Percentiles rank a stretch among this genome's conserved stretches.
Conservation (phyloP, 805 yeast species). For the Spathaspora arborariae region DNA sequence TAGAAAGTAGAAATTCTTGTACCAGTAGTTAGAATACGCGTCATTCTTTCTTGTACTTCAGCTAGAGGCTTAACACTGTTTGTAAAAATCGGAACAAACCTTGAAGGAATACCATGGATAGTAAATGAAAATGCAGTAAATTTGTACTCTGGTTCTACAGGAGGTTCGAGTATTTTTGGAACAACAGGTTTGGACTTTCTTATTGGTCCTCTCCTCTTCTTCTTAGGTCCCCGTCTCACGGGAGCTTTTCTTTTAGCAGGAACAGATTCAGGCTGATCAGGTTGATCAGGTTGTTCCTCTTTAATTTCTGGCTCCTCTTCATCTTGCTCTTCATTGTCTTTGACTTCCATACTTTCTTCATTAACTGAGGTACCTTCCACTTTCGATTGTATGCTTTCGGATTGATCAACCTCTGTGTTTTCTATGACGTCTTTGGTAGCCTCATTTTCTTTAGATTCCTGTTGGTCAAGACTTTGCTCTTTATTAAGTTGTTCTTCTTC, state of each 20-base stretch:
- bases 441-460: constrained; percentile 14
- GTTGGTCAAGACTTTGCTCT: constrained; percentile 4
- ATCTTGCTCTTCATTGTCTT: constrained; percentile 9
- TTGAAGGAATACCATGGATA: constrained; percentile 60
- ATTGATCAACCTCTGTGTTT: constrained; percentile 5
- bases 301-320: constrained; percentile 9
- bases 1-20: constrained; percentile 56
- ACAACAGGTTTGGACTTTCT: constrained; percentile 6
- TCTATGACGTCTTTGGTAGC: constrained; percentile 12
- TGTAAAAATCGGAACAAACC: constrained; percentile 58
- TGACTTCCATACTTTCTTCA: constrained; percentile 6
- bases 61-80: constrained; percentile 61
- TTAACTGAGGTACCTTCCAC: constrained; percentile 6
- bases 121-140: constrained; percentile 65
- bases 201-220: constrained; percentile 13
- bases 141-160: constrained; percentile 42
- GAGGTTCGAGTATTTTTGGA: constrained; percentile 24
- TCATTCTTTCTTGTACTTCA: constrained; percentile 60
- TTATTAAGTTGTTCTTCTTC: constrained; percentile 22
- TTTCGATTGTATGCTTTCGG: not conserved
- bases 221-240: constrained; percentile 11
- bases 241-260: constrained; percentile 17
- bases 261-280: constrained; percentile 8
- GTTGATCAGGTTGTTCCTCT: constrained; percentile 10
- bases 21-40: constrained; percentile 54